phyloP scores from a whole-genome alignment of 2,329 filamentous ascomycete species.

The Diaporthe amygdali region DNA sequence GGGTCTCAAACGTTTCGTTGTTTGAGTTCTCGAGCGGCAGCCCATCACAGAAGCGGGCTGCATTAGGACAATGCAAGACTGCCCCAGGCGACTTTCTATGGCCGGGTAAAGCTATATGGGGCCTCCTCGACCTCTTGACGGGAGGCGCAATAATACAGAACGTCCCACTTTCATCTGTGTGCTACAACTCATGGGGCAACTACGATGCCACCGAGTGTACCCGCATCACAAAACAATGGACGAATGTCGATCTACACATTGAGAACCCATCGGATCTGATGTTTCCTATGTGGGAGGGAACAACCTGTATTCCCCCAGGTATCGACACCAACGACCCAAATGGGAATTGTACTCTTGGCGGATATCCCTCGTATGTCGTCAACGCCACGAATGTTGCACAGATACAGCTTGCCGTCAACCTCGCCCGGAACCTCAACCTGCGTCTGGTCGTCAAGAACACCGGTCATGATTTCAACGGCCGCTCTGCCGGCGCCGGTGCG shows the following conservation, averaged over 20 bases:
- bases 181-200: conserved; percentile 33
- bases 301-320: conserved; percentile 31
- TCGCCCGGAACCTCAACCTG: conserved; percentile 51
- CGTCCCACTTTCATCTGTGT: conserved; percentile 37
- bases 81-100: conserved; percentile 39
- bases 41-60: conserved; percentile 28
- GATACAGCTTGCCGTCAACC: conserved; percentile 50
- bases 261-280: conserved; percentile 27
- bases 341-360: conserved; percentile 41
- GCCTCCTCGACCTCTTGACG: conserved; percentile 31
- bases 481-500: conserved; percentile 40
- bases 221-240: conserved; percentile 35
- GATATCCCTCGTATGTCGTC: conserved; percentile 45
- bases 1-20: conserved; percentile 36
- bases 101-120: conserved; percentile 36
- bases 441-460: conserved; percentile 57
- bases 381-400: conserved; percentile 45
- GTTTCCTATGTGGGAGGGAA: conserved; percentile 33
- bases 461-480: conserved; percentile 52
- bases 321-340: conserved; percentile 16
- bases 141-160: conserved; percentile 39
- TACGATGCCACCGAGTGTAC: conserved; percentile 34
- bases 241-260: conserved; percentile 27
- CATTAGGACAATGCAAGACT: conserved; percentile 36
- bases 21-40: conserved; percentile 38